phyloP scores from a whole-genome alignment of 305 asterid genomes.

The Salvia sclarea region DNA sequence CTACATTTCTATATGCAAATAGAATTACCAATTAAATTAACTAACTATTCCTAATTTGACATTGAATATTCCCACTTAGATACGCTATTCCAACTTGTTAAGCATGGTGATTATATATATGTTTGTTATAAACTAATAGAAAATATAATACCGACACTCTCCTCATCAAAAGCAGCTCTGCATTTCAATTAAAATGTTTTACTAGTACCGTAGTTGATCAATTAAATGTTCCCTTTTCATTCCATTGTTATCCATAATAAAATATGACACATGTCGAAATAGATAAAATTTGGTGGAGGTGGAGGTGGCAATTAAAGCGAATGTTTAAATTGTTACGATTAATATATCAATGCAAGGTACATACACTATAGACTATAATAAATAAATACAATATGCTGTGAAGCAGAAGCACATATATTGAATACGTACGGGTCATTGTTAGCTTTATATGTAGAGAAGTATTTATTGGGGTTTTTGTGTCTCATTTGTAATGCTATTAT shows the following conservation, averaged over 20 bases:
- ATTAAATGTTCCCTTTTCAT: too few species aligned
- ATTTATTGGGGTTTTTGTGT: background rate
- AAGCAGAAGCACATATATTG: background rate
- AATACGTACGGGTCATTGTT: background rate
- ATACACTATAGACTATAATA: too few species aligned
- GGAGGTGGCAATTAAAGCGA: background rate
- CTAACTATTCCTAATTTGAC: background rate
- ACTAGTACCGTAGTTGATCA: too few species aligned
- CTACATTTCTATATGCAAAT: background rate
- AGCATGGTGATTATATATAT: too few species aligned
- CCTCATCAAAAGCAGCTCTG: background rate
- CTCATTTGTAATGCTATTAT: too few species aligned
- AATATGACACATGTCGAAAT: background rate
- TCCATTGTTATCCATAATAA: background rate
- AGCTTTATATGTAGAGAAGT: background rate
- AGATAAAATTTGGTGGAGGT: background rate
- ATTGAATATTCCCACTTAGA: background rate
- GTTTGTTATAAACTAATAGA: too few species aligned
- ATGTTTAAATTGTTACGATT: background rate
- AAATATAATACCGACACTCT: background rate
- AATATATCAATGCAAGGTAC: too few species aligned
- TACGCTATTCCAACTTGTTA: too few species aligned
- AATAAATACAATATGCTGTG: too few species aligned
- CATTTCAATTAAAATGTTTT: too few species aligned
- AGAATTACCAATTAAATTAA: background rate